A percentile compares a stretch with the other conserved stretches of the same genome.
Conservation (phyloP, 2,329 filamentous ascomycete species). For the Septoria petroselini region DNA sequence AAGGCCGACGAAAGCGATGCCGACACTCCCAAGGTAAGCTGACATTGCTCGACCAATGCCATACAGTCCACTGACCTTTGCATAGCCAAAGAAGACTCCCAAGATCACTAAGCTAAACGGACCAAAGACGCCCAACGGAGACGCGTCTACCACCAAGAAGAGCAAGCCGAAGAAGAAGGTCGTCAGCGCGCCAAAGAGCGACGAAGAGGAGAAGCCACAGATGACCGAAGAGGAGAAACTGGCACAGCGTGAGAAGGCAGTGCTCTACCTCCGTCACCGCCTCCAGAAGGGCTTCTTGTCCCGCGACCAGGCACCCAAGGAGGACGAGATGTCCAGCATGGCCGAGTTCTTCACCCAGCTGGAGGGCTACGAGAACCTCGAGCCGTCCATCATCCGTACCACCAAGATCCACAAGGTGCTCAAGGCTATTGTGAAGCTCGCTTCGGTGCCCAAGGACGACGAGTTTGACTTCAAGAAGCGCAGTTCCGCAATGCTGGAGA, state of each 20-base stretch:
- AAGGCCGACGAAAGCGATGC: constrained; percentile 63
- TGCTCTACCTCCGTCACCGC: constrained; percentile 91
- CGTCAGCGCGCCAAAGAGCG: constrained; percentile 51
- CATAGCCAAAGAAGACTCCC: constrained; percentile 50
- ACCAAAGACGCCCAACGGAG: constrained; percentile 41
- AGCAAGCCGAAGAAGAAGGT: constrained; percentile 61
- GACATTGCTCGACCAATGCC: not conserved
- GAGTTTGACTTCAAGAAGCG: constrained; percentile 86
- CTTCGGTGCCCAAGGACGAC: constrained; percentile 79
- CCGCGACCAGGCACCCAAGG: constrained; percentile 78
- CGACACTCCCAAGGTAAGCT: constrained; percentile 64
- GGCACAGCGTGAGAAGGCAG: constrained; percentile 60
- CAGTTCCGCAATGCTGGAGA: constrained; percentile 73
- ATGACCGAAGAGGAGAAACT: constrained; percentile 55
- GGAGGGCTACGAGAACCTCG: constrained; percentile 75
- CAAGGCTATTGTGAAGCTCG: constrained; percentile 87
- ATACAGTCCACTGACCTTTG: constrained; percentile 30
- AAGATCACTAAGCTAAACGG: constrained; percentile 50
- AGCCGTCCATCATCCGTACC: constrained; percentile 79
- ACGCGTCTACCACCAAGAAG: constrained; percentile 39
- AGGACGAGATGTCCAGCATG: constrained; percentile 77
- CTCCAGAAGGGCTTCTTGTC: constrained; percentile 91
- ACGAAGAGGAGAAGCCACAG: constrained; percentile 58
- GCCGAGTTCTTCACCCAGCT: constrained; percentile 75
- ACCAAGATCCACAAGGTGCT: constrained; percentile 99